Evolutionary conservation across 768 basidiomycete genomes (phyloP), one percentile per base, ranked within the genome.

Genomic region (Tulasnella calospora): DNA sequence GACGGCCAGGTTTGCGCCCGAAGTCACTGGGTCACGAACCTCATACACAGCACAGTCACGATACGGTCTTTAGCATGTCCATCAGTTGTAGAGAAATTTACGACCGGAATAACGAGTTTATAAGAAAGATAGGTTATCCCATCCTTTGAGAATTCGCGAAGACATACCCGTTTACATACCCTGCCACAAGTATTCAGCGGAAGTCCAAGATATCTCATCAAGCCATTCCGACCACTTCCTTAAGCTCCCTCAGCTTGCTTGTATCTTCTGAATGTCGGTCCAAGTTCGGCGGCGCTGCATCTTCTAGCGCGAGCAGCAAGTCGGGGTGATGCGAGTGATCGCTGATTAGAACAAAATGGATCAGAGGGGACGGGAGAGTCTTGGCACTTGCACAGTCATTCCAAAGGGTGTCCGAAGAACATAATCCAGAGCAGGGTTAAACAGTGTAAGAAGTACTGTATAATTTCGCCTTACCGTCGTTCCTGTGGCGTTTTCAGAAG

Each of bases 341-440:
- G 61, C 23, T 10, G 30, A 23, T 15, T 13, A 61, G 6, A 21
- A 40, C 88, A 71, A 73, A 94, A 13, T 97, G 97, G 79, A 99
- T 88, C 10, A 99, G 87, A n/a, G 0, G 97, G 95, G 71, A 98
- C 89, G n/a, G 99, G 87, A 0, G 96, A 97, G 84, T 99, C 99
- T 83, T 99, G 98, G 82, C 95, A 98, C 33, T 96, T 98, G 85
- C 97, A 98, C n/a, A 99, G 85, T 70, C 91, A 91, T 84, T 99
- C 98, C 2, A 99, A 96, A 0, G 97, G 97, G 82, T 97, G 94
- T 8, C 96, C 96, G 82, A 89, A 98, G 84, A 99, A 96, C 91
- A 99, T 92, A 78, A 99, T 93, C 95, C 96, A 82, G 72, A 6
- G 36, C 51, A 36, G 19, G 23, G 51, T 67, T 81, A 74, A 27